These are phyloP conservation scores for Hygrocybe punicea DNA, from an alignment of 768 basidiomycete species.

Conservation along the genomic window DNA sequence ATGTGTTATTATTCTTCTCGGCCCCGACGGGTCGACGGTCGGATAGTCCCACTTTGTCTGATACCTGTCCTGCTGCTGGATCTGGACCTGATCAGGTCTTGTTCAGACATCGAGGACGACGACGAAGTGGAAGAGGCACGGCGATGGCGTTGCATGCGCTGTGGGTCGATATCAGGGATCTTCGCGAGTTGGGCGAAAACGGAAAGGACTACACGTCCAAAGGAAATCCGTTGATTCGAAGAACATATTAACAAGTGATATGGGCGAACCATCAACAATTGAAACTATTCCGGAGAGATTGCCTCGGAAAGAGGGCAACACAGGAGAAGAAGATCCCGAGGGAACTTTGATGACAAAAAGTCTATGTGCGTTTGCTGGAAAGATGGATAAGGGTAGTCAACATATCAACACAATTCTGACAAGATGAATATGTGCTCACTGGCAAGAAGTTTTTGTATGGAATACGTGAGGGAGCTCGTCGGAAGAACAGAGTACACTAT, in stretches of 20 bases:
- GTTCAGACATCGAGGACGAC: conserved; percentile 45
- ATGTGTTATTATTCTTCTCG: not conserved
- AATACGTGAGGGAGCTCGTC: conserved; percentile 59
- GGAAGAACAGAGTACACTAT: conserved; percentile 74
- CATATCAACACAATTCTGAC: not conserved
- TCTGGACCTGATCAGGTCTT: conserved; percentile 38
- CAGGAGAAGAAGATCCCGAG: conserved; percentile 46
- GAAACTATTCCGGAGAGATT: conserved; percentile 75
- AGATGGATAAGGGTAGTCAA: conserved; percentile 25
- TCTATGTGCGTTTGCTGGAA: conserved; percentile 70
- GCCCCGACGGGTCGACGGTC: not conserved
- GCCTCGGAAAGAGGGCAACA: conserved; percentile 41
- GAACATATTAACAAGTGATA: not conserved
- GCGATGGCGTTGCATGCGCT: conserved; percentile 73
- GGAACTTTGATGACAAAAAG: conserved; percentile 73
- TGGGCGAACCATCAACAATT: conserved; percentile 67
- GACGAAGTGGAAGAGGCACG: conserved; percentile 73
- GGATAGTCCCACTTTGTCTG: conserved; percentile 18
- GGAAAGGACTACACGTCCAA: conserved; percentile 62
- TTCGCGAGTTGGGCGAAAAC: conserved; percentile 74
- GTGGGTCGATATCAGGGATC: conserved; percentile 71
- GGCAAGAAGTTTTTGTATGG: conserved; percentile 77
- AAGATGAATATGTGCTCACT: conserved; percentile 48
- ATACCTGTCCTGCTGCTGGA: conserved; percentile 42
- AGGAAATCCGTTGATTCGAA: not conserved